Evolutionary conservation across 108 stramenopile species (phyloP).

Genomic region (Skeletonema costatum): DNA sequence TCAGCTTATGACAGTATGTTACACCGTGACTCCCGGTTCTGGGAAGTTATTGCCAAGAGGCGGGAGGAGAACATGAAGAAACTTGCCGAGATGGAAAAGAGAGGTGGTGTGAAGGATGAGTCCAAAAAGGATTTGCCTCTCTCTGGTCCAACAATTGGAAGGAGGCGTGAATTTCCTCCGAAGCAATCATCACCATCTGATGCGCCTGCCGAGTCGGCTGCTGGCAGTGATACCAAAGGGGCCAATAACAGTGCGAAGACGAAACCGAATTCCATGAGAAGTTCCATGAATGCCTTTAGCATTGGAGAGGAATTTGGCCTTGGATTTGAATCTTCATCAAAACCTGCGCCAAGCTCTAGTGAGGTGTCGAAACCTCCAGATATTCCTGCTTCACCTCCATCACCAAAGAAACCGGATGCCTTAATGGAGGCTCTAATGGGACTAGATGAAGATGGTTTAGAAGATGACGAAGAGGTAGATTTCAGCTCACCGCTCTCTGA

Average conservation of each 20-base stretch:
- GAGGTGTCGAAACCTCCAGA: neutral
- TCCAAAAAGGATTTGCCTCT: constrained; percentile 33
- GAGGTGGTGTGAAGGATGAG: constrained; percentile 2
- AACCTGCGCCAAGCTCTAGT: neutral
- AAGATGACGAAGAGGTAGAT: constrained; percentile 41
- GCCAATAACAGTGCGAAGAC: constrained; percentile 26
- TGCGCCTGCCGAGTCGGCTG: constrained; percentile 5
- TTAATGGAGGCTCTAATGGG: constrained; percentile 72
- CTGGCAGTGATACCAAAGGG: neutral
- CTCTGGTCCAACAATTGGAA: constrained; percentile 76
- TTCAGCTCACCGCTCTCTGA: constrained; percentile 2
- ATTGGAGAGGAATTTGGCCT: constrained; percentile 77
- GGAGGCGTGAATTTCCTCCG: constrained; percentile 59
- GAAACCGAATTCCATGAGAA: constrained; percentile 38
- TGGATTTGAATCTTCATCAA: constrained; percentile 47
- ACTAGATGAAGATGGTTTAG: constrained; percentile 62
- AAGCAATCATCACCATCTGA: constrained; percentile 12
- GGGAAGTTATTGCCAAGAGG: constrained; percentile 80
- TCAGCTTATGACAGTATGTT: constrained; percentile 82
- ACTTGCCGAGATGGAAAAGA: constrained; percentile 37
- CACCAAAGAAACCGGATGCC: constrained; percentile 42
- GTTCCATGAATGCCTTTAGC: constrained; percentile 65
- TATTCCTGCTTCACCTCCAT: constrained; percentile 31
- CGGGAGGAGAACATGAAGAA: constrained; percentile 61
- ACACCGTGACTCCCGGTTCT: constrained; percentile 84